These are phyloP conservation scores for Dendrobium catenatum DNA, from an alignment of 106 monocot species.

Conservation along the genomic window DNA sequence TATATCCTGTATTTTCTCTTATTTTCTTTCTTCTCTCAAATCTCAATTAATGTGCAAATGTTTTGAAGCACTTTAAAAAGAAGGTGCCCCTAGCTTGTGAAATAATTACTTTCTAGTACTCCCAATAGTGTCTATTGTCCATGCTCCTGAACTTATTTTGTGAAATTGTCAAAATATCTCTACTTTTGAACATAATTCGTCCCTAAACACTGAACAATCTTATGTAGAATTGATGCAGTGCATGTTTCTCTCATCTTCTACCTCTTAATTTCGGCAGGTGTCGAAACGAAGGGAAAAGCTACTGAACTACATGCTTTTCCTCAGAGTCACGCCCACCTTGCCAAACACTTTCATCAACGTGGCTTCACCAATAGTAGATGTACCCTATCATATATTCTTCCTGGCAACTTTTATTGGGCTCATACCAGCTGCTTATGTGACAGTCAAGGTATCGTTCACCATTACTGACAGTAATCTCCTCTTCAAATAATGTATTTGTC, in stretches of 20 bases:
- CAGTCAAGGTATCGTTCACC: conserved; percentile 66
- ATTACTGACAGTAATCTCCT: background rate
- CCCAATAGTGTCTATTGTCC: background rate
- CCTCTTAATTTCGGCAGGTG: conserved; percentile 44
- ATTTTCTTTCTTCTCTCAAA: background rate
- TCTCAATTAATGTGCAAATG: background rate
- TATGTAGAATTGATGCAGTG: background rate
- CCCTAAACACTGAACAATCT: background rate
- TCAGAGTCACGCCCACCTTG: conserved; percentile 89
- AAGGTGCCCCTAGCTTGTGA: background rate
- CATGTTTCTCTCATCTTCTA: background rate
- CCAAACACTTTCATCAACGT: conserved; percentile 98
- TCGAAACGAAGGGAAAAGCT: conserved; percentile 77
- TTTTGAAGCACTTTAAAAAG: background rate
- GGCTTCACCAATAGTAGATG: conserved; percentile 88
- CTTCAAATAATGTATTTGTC: background rate
- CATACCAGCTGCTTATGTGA: conserved; percentile 88
- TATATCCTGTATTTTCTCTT: too few relatives aligned
- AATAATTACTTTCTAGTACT: background rate
- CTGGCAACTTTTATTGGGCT: conserved; percentile 77
- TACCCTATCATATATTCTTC: conserved; percentile 79
- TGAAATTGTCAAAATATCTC: background rate
- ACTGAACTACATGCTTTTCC: conserved; percentile 97
- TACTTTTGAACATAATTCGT: background rate
- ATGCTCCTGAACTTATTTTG: background rate